Conservation (phyloP, 2,329 filamentous ascomycete genomes). For the Pseudopyrenochaeta lycopersici region DNA sequence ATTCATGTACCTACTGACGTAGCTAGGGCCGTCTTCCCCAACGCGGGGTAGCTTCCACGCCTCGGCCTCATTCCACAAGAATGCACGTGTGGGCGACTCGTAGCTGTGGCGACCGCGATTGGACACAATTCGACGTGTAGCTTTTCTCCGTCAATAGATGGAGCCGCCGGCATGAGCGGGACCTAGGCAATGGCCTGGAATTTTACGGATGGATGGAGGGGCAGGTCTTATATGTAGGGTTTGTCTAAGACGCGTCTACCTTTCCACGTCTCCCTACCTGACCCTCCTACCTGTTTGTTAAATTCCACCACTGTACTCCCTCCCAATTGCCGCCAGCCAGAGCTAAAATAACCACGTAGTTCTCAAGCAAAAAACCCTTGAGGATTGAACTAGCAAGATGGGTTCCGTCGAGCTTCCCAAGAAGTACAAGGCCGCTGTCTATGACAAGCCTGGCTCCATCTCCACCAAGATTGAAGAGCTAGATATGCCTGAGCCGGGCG, state of each 20-base stretch:
- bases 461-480: conserved; percentile 71
- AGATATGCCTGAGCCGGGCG: conserved; percentile 70
- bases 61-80: not conserved
- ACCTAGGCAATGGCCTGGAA: not conserved
- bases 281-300: not conserved
- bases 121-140: not conserved
- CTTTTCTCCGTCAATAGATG: not conserved
- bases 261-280: not conserved
- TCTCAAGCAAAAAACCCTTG: not conserved
- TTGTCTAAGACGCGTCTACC: not conserved
- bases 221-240: not conserved
- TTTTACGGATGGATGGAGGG: not conserved
- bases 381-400: conserved; percentile 21
- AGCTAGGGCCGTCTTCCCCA: not conserved
- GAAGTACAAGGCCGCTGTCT: conserved; percentile 70
- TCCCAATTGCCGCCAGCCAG: no score
- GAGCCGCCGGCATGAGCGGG: not conserved
- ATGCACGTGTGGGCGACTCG: no score
- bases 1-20: not conserved
- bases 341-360: not conserved
- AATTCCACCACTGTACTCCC: not conserved
- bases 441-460: conserved; percentile 71
- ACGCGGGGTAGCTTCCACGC: conserved; percentile 1
- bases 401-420: conserved; percentile 54
- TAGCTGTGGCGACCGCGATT: not conserved